Evolutionary conservation across 1,139 yeast species (phyloP), one percentile per base, ranked within the genome.

Genomic region (Debaryomyces udenii): DNA sequence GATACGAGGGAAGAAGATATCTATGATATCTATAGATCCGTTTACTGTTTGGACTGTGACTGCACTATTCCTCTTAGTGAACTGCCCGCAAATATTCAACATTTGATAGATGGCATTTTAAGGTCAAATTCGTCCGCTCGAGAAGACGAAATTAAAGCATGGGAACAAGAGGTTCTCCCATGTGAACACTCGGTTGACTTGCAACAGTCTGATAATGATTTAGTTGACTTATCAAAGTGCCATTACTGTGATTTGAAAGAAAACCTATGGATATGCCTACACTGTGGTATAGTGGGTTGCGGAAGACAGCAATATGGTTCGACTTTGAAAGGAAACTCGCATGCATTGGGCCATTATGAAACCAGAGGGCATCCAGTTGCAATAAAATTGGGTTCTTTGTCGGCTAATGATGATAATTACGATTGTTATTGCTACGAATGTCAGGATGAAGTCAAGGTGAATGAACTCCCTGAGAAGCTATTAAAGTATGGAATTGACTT

Each of bases 221-320:
- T 48, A 0, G 45, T 68, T 6, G 74, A 76, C 27, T 56, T 81
- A 11, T 55, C 73, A 0, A 67, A 78, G 42, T 87, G 97, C 64
- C 50, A 63, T 3, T 66, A 67, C 15, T 89, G 96, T 64, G 80
- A 78, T 0, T 68, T 80, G n/a, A 58, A 65, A 9, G 82, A 81
- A 22, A 88, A 88, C 60, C 66, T 90, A 20, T 91, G 98, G 98
- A 83, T 89, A 9, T 91, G 98, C 62, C 68, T 91, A 28, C 81
- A 88, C 11, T 91, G 98, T 67, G 97, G 98, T 0, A 79, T 81
- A 48, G 71, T 89, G 22, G 97, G 96, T 0, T 91, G 98, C 66
- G 95, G 96, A 10, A 74, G 99, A 50, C 83, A 83, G 27, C 99
- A 93, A 61, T 88, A 86, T 56, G 99, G 98, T 24, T 68, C 74